Evolutionary conservation across 1,284 basidiomycete genomes (phyloP).

Genomic region (Rhodotorula sp.): DNA sequence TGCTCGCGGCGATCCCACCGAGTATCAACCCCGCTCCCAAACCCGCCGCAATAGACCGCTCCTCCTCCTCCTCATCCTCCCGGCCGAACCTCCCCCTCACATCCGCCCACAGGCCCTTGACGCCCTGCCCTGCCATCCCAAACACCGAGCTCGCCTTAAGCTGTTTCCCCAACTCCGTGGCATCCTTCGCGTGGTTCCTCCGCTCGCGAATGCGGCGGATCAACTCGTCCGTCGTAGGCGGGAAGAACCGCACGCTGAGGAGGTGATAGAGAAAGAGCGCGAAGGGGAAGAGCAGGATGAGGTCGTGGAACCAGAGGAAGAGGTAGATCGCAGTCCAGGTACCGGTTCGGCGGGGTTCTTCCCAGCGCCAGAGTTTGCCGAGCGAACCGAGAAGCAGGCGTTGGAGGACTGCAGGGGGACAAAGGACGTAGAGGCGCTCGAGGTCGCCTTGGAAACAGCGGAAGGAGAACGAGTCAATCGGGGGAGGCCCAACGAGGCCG

Average conservation of each 20-base stretch:
- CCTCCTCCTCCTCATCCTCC: not conserved
- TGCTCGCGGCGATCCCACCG: constrained; percentile 5
- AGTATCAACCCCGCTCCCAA: constrained; percentile 7
- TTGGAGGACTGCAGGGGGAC: constrained; percentile 14
- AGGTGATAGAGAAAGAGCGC: constrained; percentile 13
- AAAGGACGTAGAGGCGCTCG: constrained; percentile 30
- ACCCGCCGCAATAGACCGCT: constrained; percentile 1
- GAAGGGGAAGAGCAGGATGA: constrained; percentile 20
- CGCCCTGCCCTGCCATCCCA: constrained; percentile 11
- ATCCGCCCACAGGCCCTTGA: constrained; percentile 14
- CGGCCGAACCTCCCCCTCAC: constrained; percentile 5
- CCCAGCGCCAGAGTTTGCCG: constrained; percentile 25
- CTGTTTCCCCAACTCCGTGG: constrained; percentile 24
- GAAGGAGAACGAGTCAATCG: constrained; percentile 8
- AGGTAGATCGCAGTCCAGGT: constrained; percentile 4
- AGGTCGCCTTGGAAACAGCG: constrained; percentile 12
- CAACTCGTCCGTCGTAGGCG: constrained; percentile 17
- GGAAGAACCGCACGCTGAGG: constrained; percentile 14
- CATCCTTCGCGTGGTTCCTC: constrained; percentile 6
- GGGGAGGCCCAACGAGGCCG: constrained; percentile 12
- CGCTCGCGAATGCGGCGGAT: constrained; percentile 7
- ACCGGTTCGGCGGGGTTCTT: not conserved
- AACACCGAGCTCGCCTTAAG: constrained; percentile 8
- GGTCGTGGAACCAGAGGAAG: constrained; percentile 17
- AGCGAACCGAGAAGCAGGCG: constrained; percentile 15